Conservation (phyloP, 1,139 yeast species). For the Pichia inconspicua region DNA sequence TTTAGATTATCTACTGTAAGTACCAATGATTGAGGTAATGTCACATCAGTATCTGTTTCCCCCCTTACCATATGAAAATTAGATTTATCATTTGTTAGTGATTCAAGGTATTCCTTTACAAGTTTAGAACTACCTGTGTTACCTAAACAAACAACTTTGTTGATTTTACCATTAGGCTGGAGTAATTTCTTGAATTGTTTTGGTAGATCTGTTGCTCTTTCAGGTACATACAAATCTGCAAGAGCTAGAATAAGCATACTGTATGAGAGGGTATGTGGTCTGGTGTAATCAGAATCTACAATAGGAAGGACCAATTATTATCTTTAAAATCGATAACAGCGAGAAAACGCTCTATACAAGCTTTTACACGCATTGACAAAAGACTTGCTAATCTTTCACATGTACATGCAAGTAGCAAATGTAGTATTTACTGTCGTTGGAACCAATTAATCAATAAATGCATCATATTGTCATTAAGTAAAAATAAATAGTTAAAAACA, state of each 20-base stretch:
- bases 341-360: background rate
- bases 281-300: too few species aligned
- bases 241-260: conserved; percentile 78
- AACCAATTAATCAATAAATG: background rate
- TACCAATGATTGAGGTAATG: conserved; percentile 57
- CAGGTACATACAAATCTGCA: conserved; percentile 88
- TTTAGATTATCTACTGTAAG: conserved; percentile 63
- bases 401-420: background rate
- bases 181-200: conserved; percentile 62
- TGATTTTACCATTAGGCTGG: conserved; percentile 64
- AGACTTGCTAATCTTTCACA: too few species aligned
- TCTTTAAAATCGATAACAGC: background rate
- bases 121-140: conserved; percentile 67
- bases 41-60: conserved; percentile 51
- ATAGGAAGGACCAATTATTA: too few species aligned
- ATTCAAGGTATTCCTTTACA: conserved; percentile 55
- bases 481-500: background rate
- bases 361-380: background rate
- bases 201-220: conserved; percentile 60
- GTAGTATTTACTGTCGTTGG: background rate
- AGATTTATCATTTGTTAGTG: conserved; percentile 50
- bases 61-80: conserved; percentile 69
- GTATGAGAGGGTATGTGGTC: background rate
- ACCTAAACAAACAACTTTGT: conserved; percentile 80
- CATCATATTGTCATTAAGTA: background rate